Conservation (phyloP, 2,329 filamentous ascomycete species). For the Tolypocladium paradoxum region DNA sequence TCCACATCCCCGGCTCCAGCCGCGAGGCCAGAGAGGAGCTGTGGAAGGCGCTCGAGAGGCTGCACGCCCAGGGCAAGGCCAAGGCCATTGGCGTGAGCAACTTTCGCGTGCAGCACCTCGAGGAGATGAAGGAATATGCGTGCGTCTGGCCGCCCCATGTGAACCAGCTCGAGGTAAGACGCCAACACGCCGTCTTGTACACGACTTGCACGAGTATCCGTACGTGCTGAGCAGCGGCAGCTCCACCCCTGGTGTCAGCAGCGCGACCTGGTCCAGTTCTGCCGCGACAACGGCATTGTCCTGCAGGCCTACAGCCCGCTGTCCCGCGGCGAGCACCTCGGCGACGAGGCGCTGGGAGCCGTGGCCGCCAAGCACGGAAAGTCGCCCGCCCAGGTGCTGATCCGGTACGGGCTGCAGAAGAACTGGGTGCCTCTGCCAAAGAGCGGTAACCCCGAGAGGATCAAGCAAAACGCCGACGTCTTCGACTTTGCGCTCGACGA, state of each 20-base stretch:
- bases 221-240: constrained; percentile 24
- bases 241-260: constrained; percentile 62
- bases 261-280: constrained; percentile 32
- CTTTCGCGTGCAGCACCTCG: constrained; percentile 55
- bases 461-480: constrained; percentile 48
- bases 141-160: constrained; percentile 58
- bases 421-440: constrained; percentile 58
- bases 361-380: constrained; percentile 50
- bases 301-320: constrained; percentile 30
- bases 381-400: constrained; percentile 52
- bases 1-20: constrained; percentile 53
- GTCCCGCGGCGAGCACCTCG: constrained; percentile 19
- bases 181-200: background rate
- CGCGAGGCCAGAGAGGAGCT: constrained; percentile 44
- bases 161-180: constrained; percentile 61
- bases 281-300: constrained; percentile 67
- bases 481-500: constrained; percentile 47
- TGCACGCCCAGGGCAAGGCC: constrained; percentile 47
- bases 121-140: constrained; percentile 58
- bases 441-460: constrained; percentile 48
- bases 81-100: constrained; percentile 65
- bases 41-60: constrained; percentile 55
- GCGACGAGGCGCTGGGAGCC: constrained; percentile 44
- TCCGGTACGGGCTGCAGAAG: constrained; percentile 62
- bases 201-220: background rate